Percentiles rank a stretch among this genome's conserved stretches.
These are phyloP conservation scores for Phytomonas sp. DNA, from an alignment of 208 protist species.

Conservation along the genomic window DNA sequence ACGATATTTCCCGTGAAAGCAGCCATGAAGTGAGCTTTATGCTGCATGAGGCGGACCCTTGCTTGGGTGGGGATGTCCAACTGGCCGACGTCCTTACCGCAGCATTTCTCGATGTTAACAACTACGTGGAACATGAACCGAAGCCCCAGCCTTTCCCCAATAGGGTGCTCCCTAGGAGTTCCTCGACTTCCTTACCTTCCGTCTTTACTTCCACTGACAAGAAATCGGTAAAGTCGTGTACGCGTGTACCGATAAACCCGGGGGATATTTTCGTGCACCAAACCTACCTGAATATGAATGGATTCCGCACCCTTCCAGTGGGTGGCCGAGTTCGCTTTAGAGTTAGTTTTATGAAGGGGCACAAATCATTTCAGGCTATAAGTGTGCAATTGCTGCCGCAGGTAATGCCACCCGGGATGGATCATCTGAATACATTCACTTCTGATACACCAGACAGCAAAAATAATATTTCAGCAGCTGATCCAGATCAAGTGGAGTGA, in stretches of 20 bases:
- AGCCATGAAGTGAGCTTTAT: not conserved
- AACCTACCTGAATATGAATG: constrained; percentile 48
- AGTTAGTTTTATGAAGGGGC: constrained; percentile 36
- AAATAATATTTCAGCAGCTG: not conserved
- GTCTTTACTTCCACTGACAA: not conserved
- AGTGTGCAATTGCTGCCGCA: constrained; percentile 32
- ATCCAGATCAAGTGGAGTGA: not conserved
- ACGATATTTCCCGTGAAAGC: not conserved
- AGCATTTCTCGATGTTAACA: not conserved
- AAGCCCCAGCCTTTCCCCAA: not conserved
- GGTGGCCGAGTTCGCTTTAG: constrained; percentile 46
- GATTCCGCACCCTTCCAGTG: constrained; percentile 41
- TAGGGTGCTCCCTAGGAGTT: not conserved
- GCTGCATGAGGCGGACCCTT: not conserved
- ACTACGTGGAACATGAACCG: not conserved
- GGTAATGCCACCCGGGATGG: constrained; percentile 6
- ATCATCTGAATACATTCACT: not conserved
- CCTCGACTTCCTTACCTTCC: constrained; percentile 4
- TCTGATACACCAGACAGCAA: not conserved
- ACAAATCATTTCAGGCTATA: constrained; percentile 36
- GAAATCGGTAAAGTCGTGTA: constrained; percentile 9
- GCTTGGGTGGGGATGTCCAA: not conserved
- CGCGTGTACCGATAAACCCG: constrained; percentile 21
- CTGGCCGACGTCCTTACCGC: not conserved
- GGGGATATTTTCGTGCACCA: constrained; percentile 70